Evolutionary conservation across 2,329 filamentous ascomycete genomes (phyloP).

Genomic region (Sclerotinia nivalis): DNA sequence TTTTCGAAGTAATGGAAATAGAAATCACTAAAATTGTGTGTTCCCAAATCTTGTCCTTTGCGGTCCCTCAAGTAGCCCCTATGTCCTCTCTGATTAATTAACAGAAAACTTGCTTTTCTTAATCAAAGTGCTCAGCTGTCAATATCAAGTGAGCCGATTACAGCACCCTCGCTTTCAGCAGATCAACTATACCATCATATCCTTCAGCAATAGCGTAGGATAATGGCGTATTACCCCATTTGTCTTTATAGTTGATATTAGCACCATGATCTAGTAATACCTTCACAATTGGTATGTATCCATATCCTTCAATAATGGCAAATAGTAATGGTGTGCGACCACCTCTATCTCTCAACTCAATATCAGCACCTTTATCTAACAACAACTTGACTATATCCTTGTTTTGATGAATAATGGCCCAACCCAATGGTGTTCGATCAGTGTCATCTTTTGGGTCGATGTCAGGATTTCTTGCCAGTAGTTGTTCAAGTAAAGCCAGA

Average conservation of each 20-base stretch:
- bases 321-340: not conserved
- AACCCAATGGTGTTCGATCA: not conserved
- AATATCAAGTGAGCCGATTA: not conserved
- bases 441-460: not conserved
- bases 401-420: not conserved
- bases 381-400: not conserved
- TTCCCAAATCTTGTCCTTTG: not conserved
- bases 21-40: not conserved
- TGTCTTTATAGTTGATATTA: conserved; percentile 28
- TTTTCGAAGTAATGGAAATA: no score
- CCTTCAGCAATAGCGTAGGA: conserved; percentile 14
- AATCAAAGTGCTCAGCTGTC: not conserved
- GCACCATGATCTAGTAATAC: not conserved
- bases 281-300: not conserved
- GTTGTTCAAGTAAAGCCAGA: conserved; percentile 24
- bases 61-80: not conserved
- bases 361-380: conserved; percentile 16
- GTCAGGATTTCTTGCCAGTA: conserved; percentile 20
- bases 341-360: conserved; percentile 34
- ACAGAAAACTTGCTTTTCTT: not conserved
- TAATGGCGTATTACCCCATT: not conserved
- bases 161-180: conserved; percentile 21
- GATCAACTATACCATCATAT: conserved; percentile 15
- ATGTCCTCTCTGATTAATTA: not conserved
- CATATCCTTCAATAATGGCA: no score